Evolutionary conservation across 352 stramenopile species (phyloP).

Genomic region (Phytophthora melonis): DNA sequence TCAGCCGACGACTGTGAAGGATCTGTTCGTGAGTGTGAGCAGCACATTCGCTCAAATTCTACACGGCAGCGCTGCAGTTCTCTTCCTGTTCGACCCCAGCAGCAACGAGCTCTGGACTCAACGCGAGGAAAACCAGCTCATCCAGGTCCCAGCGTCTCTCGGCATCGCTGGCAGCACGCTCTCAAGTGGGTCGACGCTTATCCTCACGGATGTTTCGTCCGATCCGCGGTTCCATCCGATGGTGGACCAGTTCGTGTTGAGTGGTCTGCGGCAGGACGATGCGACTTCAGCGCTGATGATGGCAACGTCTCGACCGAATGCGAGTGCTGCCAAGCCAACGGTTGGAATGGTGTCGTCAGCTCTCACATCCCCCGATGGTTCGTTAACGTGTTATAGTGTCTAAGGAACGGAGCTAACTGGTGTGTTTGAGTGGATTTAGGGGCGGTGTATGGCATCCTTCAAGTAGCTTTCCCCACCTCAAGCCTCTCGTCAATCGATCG

Average conservation of each 20-base stretch:
- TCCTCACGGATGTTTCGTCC: constrained; percentile 48
- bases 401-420: background rate
- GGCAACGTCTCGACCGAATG: constrained; percentile 6
- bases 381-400: background rate
- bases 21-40: constrained; percentile 55
- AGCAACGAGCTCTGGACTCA: constrained; percentile 78
- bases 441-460: constrained; percentile 58
- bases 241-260: constrained; percentile 67
- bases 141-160: constrained; percentile 63
- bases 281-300: constrained; percentile 15
- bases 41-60: constrained; percentile 54
- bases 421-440: constrained; percentile 24
- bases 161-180: constrained; percentile 66
- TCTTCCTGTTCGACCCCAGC: constrained; percentile 72
- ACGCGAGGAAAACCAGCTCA: constrained; percentile 48
- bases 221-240: constrained; percentile 71
- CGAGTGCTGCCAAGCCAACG: constrained; percentile 20
- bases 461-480: constrained; percentile 52
- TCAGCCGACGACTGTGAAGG: constrained; percentile 38
- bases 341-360: constrained; percentile 55
- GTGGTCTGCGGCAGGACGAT: constrained; percentile 28
- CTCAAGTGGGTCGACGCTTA: constrained; percentile 44
- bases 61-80: constrained; percentile 48
- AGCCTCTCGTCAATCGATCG: constrained; percentile 23
- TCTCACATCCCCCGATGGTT: constrained; percentile 56